A percentile compares a stretch with the other conserved stretches of the same genome.
Evolutionary conservation across 1,284 basidiomycete genomes (phyloP).

Genomic region (Phenoliferia sp.): DNA sequence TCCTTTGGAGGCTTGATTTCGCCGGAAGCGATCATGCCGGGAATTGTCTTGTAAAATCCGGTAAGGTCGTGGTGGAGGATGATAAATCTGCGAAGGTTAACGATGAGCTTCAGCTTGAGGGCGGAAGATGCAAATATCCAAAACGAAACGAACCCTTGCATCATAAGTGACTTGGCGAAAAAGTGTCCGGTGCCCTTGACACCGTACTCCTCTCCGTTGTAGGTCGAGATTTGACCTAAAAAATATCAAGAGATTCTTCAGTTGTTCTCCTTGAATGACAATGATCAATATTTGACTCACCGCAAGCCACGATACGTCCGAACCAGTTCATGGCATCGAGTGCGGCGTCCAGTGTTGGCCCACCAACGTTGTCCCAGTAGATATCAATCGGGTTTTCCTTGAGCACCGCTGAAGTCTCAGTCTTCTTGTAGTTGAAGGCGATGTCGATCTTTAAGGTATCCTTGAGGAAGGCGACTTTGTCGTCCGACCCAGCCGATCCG

Average conservation of each 20-base stretch:
- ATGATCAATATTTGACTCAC: not conserved
- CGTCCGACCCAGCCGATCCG: slow-evolving; percentile 71
- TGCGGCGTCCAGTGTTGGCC: slow-evolving; percentile 11
- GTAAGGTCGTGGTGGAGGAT: slow-evolving; percentile 15
- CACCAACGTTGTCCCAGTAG: slow-evolving; percentile 28
- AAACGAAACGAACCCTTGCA: slow-evolving; percentile 68
- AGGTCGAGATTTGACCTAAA: slow-evolving; percentile 7
- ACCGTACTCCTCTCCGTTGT: slow-evolving; percentile 38
- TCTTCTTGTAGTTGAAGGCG: slow-evolving; percentile 67
- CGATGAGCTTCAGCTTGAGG: too few relatives aligned
- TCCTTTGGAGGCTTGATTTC: slow-evolving; percentile 54
- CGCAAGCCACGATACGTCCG: slow-evolving; percentile 22
- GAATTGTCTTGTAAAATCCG: slow-evolving; percentile 44
- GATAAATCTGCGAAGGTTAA: slow-evolving; percentile 8
- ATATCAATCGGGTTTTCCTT: slow-evolving; percentile 19
- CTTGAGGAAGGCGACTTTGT: slow-evolving; percentile 62
- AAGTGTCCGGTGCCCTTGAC: slow-evolving; percentile 50
- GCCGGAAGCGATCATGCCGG: slow-evolving; percentile 55
- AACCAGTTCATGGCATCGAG: slow-evolving; percentile 17
- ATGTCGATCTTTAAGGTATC: slow-evolving; percentile 68
- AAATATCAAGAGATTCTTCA: not conserved
- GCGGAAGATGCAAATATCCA: slow-evolving; percentile 11
- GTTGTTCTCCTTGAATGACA: not conserved
- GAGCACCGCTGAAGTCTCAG: slow-evolving; percentile 2
- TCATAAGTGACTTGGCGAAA: slow-evolving; percentile 66